Evolutionary conservation across 108 stramenopile species (phyloP), one percentile per base, ranked within the genome.

Genomic region (Cylindrotheca fusiformis): DNA sequence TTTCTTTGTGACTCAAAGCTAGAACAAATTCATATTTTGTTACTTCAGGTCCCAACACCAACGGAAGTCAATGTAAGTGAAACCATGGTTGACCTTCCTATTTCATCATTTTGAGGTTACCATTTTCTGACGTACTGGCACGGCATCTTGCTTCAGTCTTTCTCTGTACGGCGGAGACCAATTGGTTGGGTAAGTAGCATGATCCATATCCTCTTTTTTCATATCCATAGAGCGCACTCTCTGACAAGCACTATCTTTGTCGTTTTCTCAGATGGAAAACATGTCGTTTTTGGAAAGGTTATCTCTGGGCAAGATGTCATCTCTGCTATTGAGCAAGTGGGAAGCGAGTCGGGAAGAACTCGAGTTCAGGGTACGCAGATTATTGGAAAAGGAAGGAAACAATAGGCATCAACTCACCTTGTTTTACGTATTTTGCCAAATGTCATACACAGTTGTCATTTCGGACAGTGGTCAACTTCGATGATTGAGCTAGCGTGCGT

Each of bases 231-330:
- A 12, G 19, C 12, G 21, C 20, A 12, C 12, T 21, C 12, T 12
- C 51, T 22, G 12, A 20, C 3, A 14, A 47, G 19, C 6, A 47
- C 10, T 3, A 24, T 47, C 21, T 4, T 48, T 26, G 14, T 41
- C 48, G 19, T 24, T 48, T 19, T 18, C 3, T 50, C 28, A 63
- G 71, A 72, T 58, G 85, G 82, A 6, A 98, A 98, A 73, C 97
- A 97, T 65, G 96, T 95, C 44, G 97, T 98, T 4, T 99, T 98
- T 65, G 97, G 97, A 1, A 92, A 93, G 72, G 67, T 68, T 8
- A 60, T 69, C 26, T 44, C 74, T 64, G 36, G 97, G 92, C 29
- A 87, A 75, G 95, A 96, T 41, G 84, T 98, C 2, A 91, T 98
- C 22, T 73, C 89, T 24, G 88, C 88, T 20, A 90, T 98, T 57